A percentile compares a stretch with the other conserved stretches of the same genome.
phyloP scores from a whole-genome alignment of 306 rosid genomes.

The Fagus sylvatica region DNA sequence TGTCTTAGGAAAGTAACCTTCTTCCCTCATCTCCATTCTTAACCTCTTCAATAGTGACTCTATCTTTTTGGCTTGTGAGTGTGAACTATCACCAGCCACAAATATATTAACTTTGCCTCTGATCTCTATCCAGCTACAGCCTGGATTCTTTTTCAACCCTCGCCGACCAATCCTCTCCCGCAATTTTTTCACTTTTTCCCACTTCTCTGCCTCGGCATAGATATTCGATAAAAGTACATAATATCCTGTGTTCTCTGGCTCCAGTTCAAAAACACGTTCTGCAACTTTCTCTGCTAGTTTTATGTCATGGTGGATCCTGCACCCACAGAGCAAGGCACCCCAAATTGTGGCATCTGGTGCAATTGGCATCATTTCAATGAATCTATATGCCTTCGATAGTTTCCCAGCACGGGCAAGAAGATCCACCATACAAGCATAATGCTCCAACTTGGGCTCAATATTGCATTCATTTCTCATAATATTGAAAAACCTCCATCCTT shows the following conservation, averaged over 20 bases:
- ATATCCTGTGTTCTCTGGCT: conserved; percentile 73
- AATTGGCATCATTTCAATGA: conserved; percentile 59
- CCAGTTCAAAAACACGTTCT: conserved; percentile 62
- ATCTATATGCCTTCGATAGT: conserved; percentile 50
- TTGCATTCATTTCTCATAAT: conserved; percentile 46
- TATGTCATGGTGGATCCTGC: conserved; percentile 67
- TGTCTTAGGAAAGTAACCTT: conserved; percentile 54
- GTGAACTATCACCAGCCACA: conserved; percentile 57
- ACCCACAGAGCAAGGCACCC: conserved; percentile 73
- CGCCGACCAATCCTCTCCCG: conserved; percentile 49
- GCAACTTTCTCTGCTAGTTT: conserved; percentile 75
- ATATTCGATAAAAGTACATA: conserved; percentile 67
- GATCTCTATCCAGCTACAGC: conserved; percentile 70
- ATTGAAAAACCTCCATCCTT: conserved; percentile 58
- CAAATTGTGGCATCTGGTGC: conserved; percentile 68
- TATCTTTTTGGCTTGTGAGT: conserved; percentile 56
- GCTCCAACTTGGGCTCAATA: conserved; percentile 59
- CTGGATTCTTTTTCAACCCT: conserved; percentile 58
- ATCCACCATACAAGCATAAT: conserved; percentile 76
- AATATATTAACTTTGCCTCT: conserved; percentile 51
- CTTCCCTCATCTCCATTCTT: conserved; percentile 58
- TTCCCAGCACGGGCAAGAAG: conserved; percentile 72
- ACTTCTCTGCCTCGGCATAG: conserved; percentile 72
- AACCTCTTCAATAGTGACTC: conserved; percentile 43
- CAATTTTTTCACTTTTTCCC: conserved; percentile 62